Percentiles rank a stretch among this genome's conserved stretches.
These are phyloP conservation scores for Boletus reticuloceps DNA, from an alignment of 768 basidiomycete species.

Conservation along the genomic window DNA sequence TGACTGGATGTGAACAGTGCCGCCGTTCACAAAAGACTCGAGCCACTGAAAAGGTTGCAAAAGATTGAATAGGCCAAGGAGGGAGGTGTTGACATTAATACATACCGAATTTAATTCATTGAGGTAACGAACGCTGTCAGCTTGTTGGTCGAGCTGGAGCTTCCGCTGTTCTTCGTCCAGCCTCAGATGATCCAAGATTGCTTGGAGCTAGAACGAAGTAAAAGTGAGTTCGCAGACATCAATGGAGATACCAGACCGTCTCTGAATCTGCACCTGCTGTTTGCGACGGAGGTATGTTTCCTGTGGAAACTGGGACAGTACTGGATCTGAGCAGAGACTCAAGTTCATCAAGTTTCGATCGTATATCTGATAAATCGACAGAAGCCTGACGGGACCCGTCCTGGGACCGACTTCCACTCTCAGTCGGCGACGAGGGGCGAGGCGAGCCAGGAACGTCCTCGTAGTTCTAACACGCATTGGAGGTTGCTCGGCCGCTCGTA, in stretches of 20 bases:
- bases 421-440: background rate
- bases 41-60: conserved; percentile 56
- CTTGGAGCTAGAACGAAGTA: conserved; percentile 33
- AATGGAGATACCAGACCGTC: conserved; percentile 14
- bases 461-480: background rate
- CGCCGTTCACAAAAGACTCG: conserved; percentile 75
- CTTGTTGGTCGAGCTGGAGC: conserved; percentile 59
- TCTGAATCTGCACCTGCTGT: conserved; percentile 8
- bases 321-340: conserved; percentile 20
- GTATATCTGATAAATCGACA: conserved; percentile 29
- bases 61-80: background rate
- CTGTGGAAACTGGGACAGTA: background rate
- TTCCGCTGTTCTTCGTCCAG: conserved; percentile 47
- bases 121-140: conserved; percentile 73
- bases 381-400: background rate
- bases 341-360: conserved; percentile 38
- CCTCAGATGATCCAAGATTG: conserved; percentile 47
- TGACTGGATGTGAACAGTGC: conserved; percentile 67
- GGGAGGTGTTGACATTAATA: background rate
- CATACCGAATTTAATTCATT: conserved; percentile 71
- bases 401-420: background rate
- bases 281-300: conserved; percentile 1
- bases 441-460: conserved; percentile 14
- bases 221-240: background rate
- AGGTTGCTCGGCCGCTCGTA: conserved; percentile 4